Evolutionary conservation across 768 basidiomycete genomes (phyloP).

Genomic region (Amanita fuliginea): DNA sequence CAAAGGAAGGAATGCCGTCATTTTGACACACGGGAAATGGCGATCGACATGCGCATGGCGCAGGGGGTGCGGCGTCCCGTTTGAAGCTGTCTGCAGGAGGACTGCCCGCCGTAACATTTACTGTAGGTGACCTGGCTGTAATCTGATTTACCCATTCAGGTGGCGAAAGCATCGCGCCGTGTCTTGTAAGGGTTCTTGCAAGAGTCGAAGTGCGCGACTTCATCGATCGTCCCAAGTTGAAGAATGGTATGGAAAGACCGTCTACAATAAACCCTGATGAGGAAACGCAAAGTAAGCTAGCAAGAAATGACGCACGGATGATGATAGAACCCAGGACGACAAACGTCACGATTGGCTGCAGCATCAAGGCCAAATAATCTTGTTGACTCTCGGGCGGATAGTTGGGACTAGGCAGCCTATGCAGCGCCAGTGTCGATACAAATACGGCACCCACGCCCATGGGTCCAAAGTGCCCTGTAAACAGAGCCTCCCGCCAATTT

Average conservation of each 20-base stretch:
- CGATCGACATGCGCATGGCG: not conserved
- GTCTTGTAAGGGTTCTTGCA: not conserved
- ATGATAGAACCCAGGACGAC: conserved; percentile 81
- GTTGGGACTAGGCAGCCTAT: conserved; percentile 44
- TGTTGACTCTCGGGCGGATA: conserved; percentile 55
- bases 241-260: conserved; percentile 62
- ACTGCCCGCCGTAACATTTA: not conserved
- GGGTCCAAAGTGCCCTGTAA: conserved; percentile 87
- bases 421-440: conserved; percentile 64
- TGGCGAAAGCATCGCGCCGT: not conserved
- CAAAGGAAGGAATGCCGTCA: not conserved
- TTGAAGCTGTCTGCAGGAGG: not conserved
- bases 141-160: conserved; percentile 6
- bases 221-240: conserved; percentile 35
- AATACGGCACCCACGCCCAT: conserved; percentile 94
- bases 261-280: conserved; percentile 24
- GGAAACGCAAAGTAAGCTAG: not conserved
- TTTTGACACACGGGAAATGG: not conserved
- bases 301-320: conserved; percentile 39
- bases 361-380: conserved; percentile 58
- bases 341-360: conserved; percentile 83
- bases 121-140: not conserved
- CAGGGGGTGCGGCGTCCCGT: not conserved
- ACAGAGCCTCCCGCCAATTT: conserved; percentile 79
- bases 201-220: conserved; percentile 6